phyloP scores from a whole-genome alignment of 2,329 filamentous ascomycete genomes.

The Microcera coccophila region DNA sequence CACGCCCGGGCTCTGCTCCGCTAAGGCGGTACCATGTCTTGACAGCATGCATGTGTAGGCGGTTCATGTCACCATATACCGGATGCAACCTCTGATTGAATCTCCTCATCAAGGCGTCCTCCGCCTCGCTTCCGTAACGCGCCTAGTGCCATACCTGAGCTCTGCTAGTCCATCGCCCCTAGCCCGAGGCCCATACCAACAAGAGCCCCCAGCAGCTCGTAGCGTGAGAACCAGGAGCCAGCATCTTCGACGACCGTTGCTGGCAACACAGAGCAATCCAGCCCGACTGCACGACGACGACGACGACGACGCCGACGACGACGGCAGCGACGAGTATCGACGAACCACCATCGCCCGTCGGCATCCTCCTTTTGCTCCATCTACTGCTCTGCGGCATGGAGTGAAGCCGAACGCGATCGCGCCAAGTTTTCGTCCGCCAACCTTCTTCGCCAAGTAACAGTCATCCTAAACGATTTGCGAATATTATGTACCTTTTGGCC shows the following conservation, averaged over 20 bases:
- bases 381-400: neutral
- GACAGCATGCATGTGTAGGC: no score
- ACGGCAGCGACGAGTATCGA: neutral
- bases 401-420: no score
- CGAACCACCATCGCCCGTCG: neutral
- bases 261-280: neutral
- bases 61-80: neutral
- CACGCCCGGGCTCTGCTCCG: neutral
- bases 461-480: slow-evolving; percentile 17
- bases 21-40: neutral
- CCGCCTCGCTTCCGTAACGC: neutral
- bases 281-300: neutral
- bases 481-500: slow-evolving; percentile 32
- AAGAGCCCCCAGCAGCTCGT: neutral
- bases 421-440: slow-evolving; percentile 14
- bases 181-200: neutral
- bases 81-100: no score
- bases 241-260: neutral
- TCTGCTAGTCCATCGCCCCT: slow-evolving; percentile 3
- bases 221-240: neutral
- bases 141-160: neutral
- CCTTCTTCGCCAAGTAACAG: slow-evolving; percentile 17
- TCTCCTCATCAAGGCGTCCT: neutral
- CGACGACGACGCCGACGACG: neutral
- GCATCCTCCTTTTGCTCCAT: no score